Percentiles rank a stretch among this genome's conserved stretches.
Conservation (phyloP, 1,284 basidiomycete genomes). For the Porphyrellus sp. region DNA sequence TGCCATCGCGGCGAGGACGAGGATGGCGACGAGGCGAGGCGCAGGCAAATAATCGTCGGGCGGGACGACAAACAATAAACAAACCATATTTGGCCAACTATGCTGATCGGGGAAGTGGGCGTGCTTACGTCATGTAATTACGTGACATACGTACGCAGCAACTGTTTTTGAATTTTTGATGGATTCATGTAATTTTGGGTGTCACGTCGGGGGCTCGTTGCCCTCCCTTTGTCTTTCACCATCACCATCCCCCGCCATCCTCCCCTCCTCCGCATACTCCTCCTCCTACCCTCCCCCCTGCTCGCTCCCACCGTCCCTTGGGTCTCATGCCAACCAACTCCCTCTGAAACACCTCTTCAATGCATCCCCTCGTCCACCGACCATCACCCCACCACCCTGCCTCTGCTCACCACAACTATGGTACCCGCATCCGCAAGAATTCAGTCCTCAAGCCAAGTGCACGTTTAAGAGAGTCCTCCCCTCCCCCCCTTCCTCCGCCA, state of each 20-base stretch:
- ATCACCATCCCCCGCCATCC: slow-evolving; percentile 30
- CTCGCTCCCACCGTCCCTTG: slow-evolving; percentile 1
- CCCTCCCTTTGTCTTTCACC: slow-evolving; percentile 39
- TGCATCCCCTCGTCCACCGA: slow-evolving; percentile 20
- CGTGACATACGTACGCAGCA: slow-evolving; percentile 34
- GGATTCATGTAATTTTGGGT: slow-evolving; percentile 32
- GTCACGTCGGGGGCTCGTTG: slow-evolving; percentile 31
- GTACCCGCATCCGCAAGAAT: slow-evolving; percentile 55
- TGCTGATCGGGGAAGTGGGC: slow-evolving; percentile 23
- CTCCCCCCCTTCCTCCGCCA: slow-evolving; percentile 30
- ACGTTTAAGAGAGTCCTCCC: slow-evolving; percentile 45
- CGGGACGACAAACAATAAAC: neutral
- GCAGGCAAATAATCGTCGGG: slow-evolving; percentile 30
- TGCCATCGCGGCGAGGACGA: slow-evolving; percentile 30
- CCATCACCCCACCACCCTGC: slow-evolving; percentile 10
- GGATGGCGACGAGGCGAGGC: slow-evolving; percentile 31
- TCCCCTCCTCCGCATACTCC: slow-evolving; percentile 11
- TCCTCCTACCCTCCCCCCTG: neutral
- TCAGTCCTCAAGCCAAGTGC: slow-evolving; percentile 49
- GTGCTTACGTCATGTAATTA: slow-evolving; percentile 16
- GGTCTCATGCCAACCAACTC: slow-evolving; percentile 24
- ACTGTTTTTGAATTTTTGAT: slow-evolving; percentile 38
- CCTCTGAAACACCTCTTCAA: slow-evolving; percentile 30
- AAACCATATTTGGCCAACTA: neutral
- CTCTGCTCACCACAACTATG: slow-evolving; percentile 40